Percentiles rank a stretch among this genome's conserved stretches.
phyloP scores from a whole-genome alignment of 169 alveolate species.

The Plasmodium gonderi region DNA sequence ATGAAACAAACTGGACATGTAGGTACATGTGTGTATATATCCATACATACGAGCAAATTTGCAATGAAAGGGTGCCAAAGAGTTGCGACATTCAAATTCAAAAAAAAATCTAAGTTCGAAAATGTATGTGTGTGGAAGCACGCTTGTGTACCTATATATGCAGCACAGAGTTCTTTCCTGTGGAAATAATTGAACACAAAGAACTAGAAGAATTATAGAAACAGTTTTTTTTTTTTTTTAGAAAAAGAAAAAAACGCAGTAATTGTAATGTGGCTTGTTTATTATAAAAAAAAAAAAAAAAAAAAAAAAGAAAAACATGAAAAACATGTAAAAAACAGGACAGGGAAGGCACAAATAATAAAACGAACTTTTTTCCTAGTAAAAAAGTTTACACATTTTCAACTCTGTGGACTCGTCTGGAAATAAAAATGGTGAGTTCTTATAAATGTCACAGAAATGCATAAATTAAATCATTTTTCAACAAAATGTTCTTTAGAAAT shows the following conservation, averaged over 20 bases:
- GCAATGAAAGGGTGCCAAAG: too few species aligned
- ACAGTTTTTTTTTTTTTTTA: not conserved
- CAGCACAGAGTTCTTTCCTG: too few species aligned
- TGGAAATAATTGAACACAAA: constrained; percentile 12
- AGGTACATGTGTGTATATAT: not conserved
- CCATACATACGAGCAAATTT: not conserved
- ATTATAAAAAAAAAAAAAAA: not conserved
- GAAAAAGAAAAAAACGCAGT: not conserved
- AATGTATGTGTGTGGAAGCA: not conserved
- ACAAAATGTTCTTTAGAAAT: not conserved
- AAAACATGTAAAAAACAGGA: too few species aligned
- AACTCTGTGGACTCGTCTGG: not conserved
- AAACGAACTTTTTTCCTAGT: not conserved
- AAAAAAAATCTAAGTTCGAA: not conserved
- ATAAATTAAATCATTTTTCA: not conserved
- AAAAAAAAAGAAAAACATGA: too few species aligned
- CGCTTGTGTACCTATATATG: too few species aligned
- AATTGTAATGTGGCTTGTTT: not conserved
- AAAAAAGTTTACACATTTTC: not conserved
- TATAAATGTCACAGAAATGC: not conserved
- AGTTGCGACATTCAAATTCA: too few species aligned
- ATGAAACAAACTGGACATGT: not conserved
- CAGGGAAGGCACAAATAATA: too few species aligned
- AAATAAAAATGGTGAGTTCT: not conserved
- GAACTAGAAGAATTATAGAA: not conserved